These are phyloP conservation scores for Platanthera guangdongensis DNA, from an alignment of 106 monocot species.

Conservation along the genomic window DNA sequence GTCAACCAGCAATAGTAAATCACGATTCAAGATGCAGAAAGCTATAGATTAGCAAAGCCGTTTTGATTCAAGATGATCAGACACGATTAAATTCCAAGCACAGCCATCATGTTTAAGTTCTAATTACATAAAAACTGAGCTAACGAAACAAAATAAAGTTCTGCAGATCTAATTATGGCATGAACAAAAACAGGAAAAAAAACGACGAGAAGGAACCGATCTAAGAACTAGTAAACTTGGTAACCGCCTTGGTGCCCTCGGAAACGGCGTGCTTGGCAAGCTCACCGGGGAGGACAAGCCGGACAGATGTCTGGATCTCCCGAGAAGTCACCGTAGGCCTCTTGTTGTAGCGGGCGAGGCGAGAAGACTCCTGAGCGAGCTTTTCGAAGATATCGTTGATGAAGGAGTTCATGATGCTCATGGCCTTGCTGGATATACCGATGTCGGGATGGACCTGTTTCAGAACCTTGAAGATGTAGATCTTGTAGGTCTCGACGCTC, in stretches of 20 bases:
- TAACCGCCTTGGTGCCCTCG: slow-evolving; percentile 49
- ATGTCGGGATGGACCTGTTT: slow-evolving; percentile 98
- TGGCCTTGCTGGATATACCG: slow-evolving; percentile 94
- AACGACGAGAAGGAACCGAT: not conserved
- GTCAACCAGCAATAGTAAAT: too few relatives aligned
- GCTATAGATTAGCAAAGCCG: too few relatives aligned
- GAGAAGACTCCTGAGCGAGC: slow-evolving; percentile 68
- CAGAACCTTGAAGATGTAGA: slow-evolving; percentile 98
- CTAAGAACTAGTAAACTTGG: slow-evolving; percentile 43
- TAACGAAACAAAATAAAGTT: not conserved
- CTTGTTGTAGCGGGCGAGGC: slow-evolving; percentile 71
- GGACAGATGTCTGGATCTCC: slow-evolving; percentile 76
- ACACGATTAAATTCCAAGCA: not conserved
- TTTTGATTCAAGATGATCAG: not conserved
- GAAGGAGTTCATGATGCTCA: slow-evolving; percentile 97
- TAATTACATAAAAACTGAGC: not conserved
- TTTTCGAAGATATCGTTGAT: slow-evolving; percentile 99
- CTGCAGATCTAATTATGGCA: not conserved
- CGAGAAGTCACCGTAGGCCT: slow-evolving; percentile 74
- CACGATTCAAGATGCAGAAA: too few relatives aligned
- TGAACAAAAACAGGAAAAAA: not conserved
- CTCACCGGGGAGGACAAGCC: slow-evolving; percentile 72
- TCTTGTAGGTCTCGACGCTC: slow-evolving; percentile 80
- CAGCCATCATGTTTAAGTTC: not conserved
- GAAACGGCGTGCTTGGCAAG: slow-evolving; percentile 67